phyloP scores from a whole-genome alignment of 2,329 filamentous ascomycete species.

The Lecanicillium sp. region DNA sequence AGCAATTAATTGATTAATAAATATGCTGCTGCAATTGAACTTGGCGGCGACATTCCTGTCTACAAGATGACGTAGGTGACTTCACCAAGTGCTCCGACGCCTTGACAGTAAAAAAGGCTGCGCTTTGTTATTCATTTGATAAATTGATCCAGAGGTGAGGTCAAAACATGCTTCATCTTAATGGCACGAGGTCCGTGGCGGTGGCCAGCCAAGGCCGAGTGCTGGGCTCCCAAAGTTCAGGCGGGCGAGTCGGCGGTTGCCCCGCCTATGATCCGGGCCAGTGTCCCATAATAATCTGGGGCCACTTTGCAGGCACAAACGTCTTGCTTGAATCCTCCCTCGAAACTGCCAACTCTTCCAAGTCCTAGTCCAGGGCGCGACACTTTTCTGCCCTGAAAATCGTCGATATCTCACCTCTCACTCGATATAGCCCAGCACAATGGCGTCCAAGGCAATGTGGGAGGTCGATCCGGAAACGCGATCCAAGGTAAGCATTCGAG shows the following conservation, averaged over 20 bases:
- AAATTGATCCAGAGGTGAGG: no score
- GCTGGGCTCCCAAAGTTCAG: no score
- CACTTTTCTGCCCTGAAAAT: no score
- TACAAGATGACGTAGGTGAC: no score
- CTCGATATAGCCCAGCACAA: slow-evolving; percentile 23
- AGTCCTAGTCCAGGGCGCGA: not conserved
- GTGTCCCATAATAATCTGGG: slow-evolving; percentile 13
- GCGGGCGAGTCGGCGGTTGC: slow-evolving; percentile 6
- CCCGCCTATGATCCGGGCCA: slow-evolving; percentile 9
- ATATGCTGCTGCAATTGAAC: not conserved
- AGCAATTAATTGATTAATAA: slow-evolving; percentile 2
- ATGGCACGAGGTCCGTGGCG: no score
- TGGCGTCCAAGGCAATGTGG: slow-evolving; percentile 82
- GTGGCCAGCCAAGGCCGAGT: no score
- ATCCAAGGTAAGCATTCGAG: slow-evolving; percentile 63
- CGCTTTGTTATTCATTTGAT: no score
- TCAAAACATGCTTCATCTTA: no score
- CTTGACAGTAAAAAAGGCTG: no score
- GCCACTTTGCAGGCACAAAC: not conserved
- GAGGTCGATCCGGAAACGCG: slow-evolving; percentile 97
- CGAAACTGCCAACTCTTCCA: slow-evolving; percentile 4
- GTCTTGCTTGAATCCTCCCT: not conserved
- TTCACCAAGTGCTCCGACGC: not conserved
- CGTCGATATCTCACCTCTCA: not conserved
- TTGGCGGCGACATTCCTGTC: no score